These are phyloP conservation scores for Rhodosporidiobolus sp. DNA, from an alignment of 768 basidiomycete genomes.

Conservation along the genomic window DNA sequence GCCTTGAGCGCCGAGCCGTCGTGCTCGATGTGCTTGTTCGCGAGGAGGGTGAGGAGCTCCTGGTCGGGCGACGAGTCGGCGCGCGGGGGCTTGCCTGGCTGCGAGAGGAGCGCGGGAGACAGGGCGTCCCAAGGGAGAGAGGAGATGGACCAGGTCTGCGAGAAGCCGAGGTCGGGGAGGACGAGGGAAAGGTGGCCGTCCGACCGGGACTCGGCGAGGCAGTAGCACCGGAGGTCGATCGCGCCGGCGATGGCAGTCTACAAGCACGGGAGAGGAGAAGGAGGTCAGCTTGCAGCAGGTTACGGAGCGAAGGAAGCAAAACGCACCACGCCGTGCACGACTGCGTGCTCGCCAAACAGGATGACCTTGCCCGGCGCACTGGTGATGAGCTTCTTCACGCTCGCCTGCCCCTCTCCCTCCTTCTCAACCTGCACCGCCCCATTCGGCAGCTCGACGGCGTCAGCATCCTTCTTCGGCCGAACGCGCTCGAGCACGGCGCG, in stretches of 20 bases:
- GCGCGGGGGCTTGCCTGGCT: conserved; percentile 56
- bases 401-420: conserved; percentile 5
- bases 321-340: conserved; percentile 92
- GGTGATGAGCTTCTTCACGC: conserved; percentile 62
- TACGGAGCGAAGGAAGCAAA: not conserved
- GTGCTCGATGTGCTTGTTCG: conserved; percentile 42
- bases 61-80: conserved; percentile 68
- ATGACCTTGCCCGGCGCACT: conserved; percentile 98
- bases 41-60: conserved; percentile 69
- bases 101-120: conserved; percentile 48
- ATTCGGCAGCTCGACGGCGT: not conserved
- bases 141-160: conserved; percentile 74
- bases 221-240: conserved; percentile 92
- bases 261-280: conserved; percentile 5
- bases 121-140: conserved; percentile 68
- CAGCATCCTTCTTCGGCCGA: not conserved
- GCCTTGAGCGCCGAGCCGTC: conserved; percentile 23
- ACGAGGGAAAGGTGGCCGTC: conserved; percentile 71
- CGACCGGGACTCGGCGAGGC: conserved; percentile 68
- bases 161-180: conserved; percentile 75
- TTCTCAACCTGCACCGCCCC: not conserved
- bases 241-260: conserved; percentile 93
- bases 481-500: conserved; percentile 39
- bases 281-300: too few species aligned
- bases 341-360: conserved; percentile 96